Conservation (phyloP, 1,284 basidiomycete species). For the Ganoderma lucidum region DNA sequence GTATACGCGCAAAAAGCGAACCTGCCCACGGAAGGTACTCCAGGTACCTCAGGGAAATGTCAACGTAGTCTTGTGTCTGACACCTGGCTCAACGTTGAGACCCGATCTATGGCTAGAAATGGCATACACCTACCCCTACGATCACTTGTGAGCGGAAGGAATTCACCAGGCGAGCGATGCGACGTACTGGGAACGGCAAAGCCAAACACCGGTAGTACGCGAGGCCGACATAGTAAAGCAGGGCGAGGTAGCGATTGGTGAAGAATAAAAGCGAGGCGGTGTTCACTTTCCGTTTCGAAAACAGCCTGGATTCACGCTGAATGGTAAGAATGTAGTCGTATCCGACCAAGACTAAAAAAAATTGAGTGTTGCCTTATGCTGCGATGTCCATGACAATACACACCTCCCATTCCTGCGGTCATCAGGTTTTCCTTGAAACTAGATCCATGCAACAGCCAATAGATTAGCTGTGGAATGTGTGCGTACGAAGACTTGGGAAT, state of each 20-base stretch:
- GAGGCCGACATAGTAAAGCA: neutral
- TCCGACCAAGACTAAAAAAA: constrained; percentile 5
- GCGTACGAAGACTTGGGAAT: no score
- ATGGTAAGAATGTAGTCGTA: constrained; percentile 22
- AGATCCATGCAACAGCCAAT: neutral
- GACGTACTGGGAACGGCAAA: neutral
- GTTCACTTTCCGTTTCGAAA: constrained; percentile 15
- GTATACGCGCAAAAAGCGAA: neutral
- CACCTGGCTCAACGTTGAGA: neutral
- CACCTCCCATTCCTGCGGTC: neutral
- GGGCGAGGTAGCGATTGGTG: constrained; percentile 9
- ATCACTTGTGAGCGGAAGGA: neutral
- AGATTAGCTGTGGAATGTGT: neutral
- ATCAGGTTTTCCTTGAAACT: neutral
- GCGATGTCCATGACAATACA: neutral
- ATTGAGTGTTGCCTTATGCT: neutral
- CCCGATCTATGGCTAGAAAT: neutral
- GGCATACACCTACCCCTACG: neutral
- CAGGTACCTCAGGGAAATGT: neutral
- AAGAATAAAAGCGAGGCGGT: constrained; percentile 14
- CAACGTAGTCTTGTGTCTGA: neutral
- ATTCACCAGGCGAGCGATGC: neutral
- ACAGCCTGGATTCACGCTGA: constrained; percentile 9
- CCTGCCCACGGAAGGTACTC: constrained; percentile 7
- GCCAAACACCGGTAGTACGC: neutral